Base-by-base conservation (phyloP, 805 yeast genomes). In the Lipomyces chichibuensis region DNA sequence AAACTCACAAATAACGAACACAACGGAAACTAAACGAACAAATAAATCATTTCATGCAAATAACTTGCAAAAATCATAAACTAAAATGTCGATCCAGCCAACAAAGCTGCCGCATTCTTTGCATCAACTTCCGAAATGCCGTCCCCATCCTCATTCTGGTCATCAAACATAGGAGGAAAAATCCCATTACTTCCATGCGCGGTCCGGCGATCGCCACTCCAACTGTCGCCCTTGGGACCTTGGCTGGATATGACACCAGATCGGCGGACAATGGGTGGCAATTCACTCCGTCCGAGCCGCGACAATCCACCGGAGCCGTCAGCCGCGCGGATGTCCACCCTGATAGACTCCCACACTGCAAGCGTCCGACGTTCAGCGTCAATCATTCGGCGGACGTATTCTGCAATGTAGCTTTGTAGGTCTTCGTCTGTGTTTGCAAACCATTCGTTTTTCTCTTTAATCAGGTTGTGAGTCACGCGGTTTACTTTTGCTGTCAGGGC, bases 301-400 rank as follows among this genome's bases (percentile, higher is more conserved):
- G 95, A 85, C 52, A 95, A 83, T 0, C 97, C 97, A 27, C 97
- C 96, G 32, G 83, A 82, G 35, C 84, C 84, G 77, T 91, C 96
- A 3, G 90, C 90, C 8, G 86, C 83, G 64, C 96, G 82, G 11
- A 91, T 88, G 71, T 90, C 95, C 2, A 84, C 79, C 66, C 94
- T 84, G 66, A 86, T 87, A 71, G 83, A 85, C 74, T 88, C 97
- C 80, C 96, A 82, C 51, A 89, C 83, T 64, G 87, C 84, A 62
- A 95, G 81, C 60, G 90, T 87, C 73, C 91, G 88, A 56, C 98
- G 84, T 79, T 93, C 97, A 71, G 88, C 90, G 67, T 92, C 97
- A 56, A 95, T 92, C 73, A 87, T 87, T 69, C 87, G 86, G 70
- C 90, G 79, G 0, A 92, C 85, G 69, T 84, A 87, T 57, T 82